Base-by-base conservation (phyloP, 2,329 filamentous ascomycete genomes). In the Venturia asperata region DNA sequence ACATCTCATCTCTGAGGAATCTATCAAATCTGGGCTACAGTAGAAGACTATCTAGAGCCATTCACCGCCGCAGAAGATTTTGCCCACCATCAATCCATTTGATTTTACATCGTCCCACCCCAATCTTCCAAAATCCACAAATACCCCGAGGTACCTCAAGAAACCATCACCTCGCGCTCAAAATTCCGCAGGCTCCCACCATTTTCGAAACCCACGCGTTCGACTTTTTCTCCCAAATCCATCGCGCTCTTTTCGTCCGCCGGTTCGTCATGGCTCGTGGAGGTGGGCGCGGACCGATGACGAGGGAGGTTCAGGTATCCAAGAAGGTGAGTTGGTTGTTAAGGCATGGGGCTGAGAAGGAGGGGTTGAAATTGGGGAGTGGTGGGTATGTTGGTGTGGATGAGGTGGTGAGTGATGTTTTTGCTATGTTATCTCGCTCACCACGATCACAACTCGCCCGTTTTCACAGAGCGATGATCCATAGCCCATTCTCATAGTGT, bases 341-440 rank as follows among this genome's bases (percentile, higher is more conserved):
- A 39, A 81, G 86, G 34, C 86, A 89, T 73, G 83, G 82, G 1
- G 86, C 86, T 0, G 78, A 80, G 66, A 79, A 81, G 65, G 85
- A 88, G 74, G 82, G 83, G 1, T 74, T 89, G 64, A 79, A 78
- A 68, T 78, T 88, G 68, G 81, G 82, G 65, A 76, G 77, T 24
- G 82, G 83, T 43, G 86, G 86, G 17, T 89, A 85, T 72, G 81
- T 84, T 30, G 83, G 81, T 69, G 81, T 87, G 39, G 75, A 77
- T 39, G 84, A 87, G 68, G 78, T 86, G 69, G 83, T 85, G 74
- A 70, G 81, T 49, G 27, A 66, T 52, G 13, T 47, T 41, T 13
- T 24, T 49, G 45, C 3, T 21, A n/a, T 41, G 30, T 3, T 34
- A 3, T 34, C 37, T 65, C 62, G 39, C 61, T 61, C 62, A 39